Evolutionary conservation across 73 alveolate genomes (phyloP), one percentile per base, ranked within the genome.

Genomic region (Paramecium tetraurelia): DNA sequence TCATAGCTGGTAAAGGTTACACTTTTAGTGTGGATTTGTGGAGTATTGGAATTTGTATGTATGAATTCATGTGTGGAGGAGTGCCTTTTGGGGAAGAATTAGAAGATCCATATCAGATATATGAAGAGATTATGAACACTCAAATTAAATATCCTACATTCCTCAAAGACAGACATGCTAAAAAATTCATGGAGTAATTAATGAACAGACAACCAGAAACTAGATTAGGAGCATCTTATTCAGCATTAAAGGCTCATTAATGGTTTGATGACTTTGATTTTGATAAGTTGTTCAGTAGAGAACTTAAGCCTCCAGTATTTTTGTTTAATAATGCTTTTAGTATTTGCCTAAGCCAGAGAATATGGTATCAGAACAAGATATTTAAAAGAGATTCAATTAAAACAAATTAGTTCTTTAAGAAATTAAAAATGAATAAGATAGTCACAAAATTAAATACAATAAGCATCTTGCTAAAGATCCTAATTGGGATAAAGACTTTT

Each of bases 11-110:
- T 9, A 89, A 92, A 22, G 95, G 95, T 59, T 92, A 92, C 18
- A 58, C 95, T 24, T 92, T 85, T 63, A 75, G 53, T 46, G 94
- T 87, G 6, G 95, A 92, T 86, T 44, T 85, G 5, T 92, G 95
- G 95, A 86, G 94, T 86, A 84, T 92, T 11, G 95, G 94, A 24
- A 85, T 92, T 57, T 92, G 95, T 59, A 88, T 95, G 94, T 95
- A 83, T 84, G 97, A 95, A 89, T 95, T 95, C 58, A 89, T 93
- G 83, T 95, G 97, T 89, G 97, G 97, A 22, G 97, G 93, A 35
- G 97, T 95, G 20, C 97, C 97, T 58, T 95, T 85, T 63, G 96
- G 92, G 5, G 97, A 93, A 59, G 95, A 76, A 43, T 95, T 84
- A 33, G 96, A 95, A 58, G 97, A 95, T 83, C 95, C 96, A 11